Evolutionary conservation across 164 flowering plant species (phyloP), one percentile per base, ranked within the genome.

Genomic region (Nymphaea colorata): DNA sequence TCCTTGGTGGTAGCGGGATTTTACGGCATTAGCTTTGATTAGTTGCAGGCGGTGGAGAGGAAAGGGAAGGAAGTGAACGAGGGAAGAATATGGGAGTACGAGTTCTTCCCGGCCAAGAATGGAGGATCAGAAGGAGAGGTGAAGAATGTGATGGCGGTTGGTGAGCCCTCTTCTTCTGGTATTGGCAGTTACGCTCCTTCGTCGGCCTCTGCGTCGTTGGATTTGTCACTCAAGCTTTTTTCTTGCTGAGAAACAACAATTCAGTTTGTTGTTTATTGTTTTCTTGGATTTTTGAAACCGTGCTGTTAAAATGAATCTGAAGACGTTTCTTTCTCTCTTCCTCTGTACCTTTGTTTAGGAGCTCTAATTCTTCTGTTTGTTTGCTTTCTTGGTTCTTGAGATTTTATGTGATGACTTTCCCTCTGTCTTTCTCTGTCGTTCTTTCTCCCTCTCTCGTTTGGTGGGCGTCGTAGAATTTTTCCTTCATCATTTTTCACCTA

Each of bases 181-280:
- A 47, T 3, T 36, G 63, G 18, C 2, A 57, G 51, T 59, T 76
- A 76, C 64, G 55, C 69, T 68, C 72, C 73, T 65, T 42, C 71
- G 6, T 42, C 74, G 62, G 7, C 67, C 43, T 64, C 43, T 62
- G 47, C 66, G 17, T 43, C 44, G 43, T 69, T 77, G 41, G 79
- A 77, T 71, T 71, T 77, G 47, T 71, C 79, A 14, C 79, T 77
- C 63, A 74, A 71, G 74, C 79, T 77, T 53, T 76, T 74, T 62
- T 65, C 57, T 15, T 51, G 57, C 14, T 51, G 14, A 51, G 57
- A 51, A 10, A 47, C 55, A 51, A 51, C 8, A 15, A 51, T 51
- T 51, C 14, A 8, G 12, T 51, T 51, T 10, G 8, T 51, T 51
- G 14, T 51, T 51, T 51, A 51, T 51, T 51, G 57, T 51, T 51